Conservation (phyloP, 2,329 filamentous ascomycete genomes). For the Albifimbria verrucaria region DNA sequence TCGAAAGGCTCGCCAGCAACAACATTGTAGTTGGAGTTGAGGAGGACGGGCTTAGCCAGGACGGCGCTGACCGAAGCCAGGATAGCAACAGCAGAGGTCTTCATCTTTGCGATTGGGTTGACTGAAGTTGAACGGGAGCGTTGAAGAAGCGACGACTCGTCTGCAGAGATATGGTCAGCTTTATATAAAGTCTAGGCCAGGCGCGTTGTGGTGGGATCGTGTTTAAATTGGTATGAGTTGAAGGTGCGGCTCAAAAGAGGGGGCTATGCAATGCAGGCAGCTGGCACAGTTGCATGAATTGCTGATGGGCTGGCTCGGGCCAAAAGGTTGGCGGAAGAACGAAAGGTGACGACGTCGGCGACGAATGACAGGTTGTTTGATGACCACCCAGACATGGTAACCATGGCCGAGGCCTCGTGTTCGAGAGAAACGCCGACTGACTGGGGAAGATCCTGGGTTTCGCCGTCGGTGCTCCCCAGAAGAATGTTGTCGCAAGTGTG, state of each 20-base stretch:
- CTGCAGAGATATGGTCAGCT: too few species aligned
- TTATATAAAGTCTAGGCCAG: too few species aligned
- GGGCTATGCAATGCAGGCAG: too few species aligned
- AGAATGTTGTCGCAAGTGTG: too few species aligned
- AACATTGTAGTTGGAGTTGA: conserved; percentile 27
- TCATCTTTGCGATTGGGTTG: conserved; percentile 30
- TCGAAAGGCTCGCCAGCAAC: conserved; percentile 27
- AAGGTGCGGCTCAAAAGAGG: too few species aligned
- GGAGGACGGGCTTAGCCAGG: conserved; percentile 27
- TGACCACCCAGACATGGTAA: background rate
- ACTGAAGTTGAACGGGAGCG: conserved; percentile 1
- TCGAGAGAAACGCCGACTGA: too few species aligned
- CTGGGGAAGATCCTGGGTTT: too few species aligned
- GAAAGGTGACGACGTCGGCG: background rate
- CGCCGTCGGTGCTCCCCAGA: too few species aligned
- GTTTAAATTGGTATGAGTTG: too few species aligned
- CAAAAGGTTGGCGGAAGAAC: background rate
- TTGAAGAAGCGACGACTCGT: background rate
- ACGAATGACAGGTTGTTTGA: background rate
- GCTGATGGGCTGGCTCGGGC: too few species aligned
- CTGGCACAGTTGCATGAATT: background rate
- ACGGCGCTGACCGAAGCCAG: conserved; percentile 24
- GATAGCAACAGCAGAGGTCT: conserved; percentile 29
- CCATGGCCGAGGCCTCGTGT: too few species aligned
- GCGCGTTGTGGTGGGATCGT: too few species aligned